These are phyloP conservation scores for Tilletia walkeri DNA, from an alignment of 1,284 basidiomycete species.

Conservation along the genomic window DNA sequence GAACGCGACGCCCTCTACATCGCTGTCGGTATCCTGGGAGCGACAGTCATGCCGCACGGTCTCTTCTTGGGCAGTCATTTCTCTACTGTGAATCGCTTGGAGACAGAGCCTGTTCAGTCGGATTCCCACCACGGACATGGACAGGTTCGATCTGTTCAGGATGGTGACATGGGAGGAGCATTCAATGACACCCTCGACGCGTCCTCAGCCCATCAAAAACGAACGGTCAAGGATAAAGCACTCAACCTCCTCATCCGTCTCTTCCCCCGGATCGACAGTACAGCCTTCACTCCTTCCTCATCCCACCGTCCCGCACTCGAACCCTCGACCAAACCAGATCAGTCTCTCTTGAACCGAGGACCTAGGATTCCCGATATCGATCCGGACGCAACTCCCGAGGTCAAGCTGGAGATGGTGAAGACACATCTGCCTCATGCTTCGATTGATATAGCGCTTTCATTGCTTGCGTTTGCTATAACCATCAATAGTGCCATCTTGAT, in stretches of 20 bases:
- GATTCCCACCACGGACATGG: background rate
- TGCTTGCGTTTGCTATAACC: constrained; percentile 61
- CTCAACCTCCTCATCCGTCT: constrained; percentile 1
- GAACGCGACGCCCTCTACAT: constrained; percentile 68
- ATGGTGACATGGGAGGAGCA: background rate
- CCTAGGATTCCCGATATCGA: constrained; percentile 8
- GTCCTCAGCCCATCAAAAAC: background rate
- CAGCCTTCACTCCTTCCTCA: constrained; percentile 20
- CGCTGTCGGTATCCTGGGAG: constrained; percentile 64
- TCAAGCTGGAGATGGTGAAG: constrained; percentile 25
- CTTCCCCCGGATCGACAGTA: constrained; percentile 4
- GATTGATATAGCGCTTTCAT: constrained; percentile 52
- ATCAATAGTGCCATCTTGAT: constrained; percentile 76
- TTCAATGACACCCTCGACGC: background rate
- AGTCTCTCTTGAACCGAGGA: background rate
- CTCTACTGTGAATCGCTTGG: constrained; percentile 41
- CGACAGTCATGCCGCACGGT: constrained; percentile 76
- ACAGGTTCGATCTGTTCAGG: background rate
- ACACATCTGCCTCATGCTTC: constrained; percentile 50
- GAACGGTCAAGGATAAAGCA: background rate
- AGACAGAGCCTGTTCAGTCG: background rate
- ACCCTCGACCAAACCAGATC: background rate
- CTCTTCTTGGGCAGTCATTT: constrained; percentile 79
- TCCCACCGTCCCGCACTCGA: constrained; percentile 9
- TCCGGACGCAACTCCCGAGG: background rate